phyloP scores from a whole-genome alignment of 305 asterid species.

The Solanum hybrid region DNA sequence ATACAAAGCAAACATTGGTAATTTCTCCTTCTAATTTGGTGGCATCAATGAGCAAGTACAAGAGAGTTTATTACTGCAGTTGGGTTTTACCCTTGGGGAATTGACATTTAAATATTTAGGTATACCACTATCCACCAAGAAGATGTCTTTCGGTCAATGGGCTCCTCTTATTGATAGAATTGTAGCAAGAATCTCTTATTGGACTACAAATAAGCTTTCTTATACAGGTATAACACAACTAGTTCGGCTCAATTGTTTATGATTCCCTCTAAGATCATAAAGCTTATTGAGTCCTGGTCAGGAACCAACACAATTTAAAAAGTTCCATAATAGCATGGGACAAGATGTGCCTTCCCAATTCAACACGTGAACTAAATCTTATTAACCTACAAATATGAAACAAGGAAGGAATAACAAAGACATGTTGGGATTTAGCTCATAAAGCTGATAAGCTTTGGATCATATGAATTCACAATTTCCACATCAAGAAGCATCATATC shows the following conservation, averaged over 20 bases:
- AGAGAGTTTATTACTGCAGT: no score
- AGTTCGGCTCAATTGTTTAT: no score
- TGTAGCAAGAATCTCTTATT: not conserved
- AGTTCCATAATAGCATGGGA: not conserved
- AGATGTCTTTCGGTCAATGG: not conserved
- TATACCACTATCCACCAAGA: not conserved
- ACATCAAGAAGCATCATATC: no score
- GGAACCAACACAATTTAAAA: not conserved
- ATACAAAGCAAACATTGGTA: no score
- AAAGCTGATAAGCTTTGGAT: not conserved
- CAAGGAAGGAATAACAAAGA: not conserved
- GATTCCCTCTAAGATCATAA: no score
- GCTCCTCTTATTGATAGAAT: not conserved
- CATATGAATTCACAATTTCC: no score
- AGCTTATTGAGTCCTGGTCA: not conserved
- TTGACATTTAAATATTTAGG: not conserved
- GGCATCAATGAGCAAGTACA: not conserved
- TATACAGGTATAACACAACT: no score
- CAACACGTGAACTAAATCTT: no score
- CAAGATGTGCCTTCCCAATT: no score
- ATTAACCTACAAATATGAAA: no score
- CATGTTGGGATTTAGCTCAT: not conserved
- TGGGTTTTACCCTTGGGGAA: not conserved
- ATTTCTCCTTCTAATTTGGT: not conserved
- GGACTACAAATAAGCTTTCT: no score